A percentile compares a stretch with the other conserved stretches of the same genome.
These are phyloP conservation scores for Sonneratia caseolaris DNA, from an alignment of 345 rosid species.

Conservation along the genomic window DNA sequence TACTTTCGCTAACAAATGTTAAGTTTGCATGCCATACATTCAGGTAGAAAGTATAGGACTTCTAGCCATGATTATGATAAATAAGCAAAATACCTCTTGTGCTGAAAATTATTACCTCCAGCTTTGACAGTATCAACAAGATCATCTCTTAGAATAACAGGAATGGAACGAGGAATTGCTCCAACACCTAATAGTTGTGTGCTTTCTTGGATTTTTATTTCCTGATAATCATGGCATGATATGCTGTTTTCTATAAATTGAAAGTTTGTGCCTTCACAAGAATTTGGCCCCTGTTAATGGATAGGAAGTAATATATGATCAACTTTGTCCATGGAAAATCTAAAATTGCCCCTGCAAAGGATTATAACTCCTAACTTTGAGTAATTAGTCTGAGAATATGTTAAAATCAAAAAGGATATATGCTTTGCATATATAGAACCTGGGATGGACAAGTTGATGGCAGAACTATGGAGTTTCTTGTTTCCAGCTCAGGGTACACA, in stretches of 20 bases:
- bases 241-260: slow-evolving; percentile 55
- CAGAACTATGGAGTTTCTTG: slow-evolving; percentile 60
- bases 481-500: slow-evolving; percentile 80
- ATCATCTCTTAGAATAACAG: slow-evolving; percentile 70
- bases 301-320: slow-evolving; percentile 1
- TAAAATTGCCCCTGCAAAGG: not conserved
- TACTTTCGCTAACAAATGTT: not conserved
- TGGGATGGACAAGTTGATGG: slow-evolving; percentile 83
- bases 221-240: slow-evolving; percentile 81
- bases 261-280: slow-evolving; percentile 75
- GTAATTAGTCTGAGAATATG: not conserved
- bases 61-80: not conserved
- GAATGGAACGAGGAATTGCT: slow-evolving; percentile 85
- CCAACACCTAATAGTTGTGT: slow-evolving; percentile 89
- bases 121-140: slow-evolving; percentile 94
- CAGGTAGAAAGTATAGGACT: not conserved
- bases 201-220: slow-evolving; percentile 92
- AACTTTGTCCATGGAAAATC: not conserved
- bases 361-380: not conserved
- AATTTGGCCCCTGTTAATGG: slow-evolving; percentile 45
- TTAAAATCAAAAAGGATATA: not conserved
- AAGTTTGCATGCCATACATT: not conserved
- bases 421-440: slow-evolving; percentile 25
- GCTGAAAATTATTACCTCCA: slow-evolving; percentile 55
- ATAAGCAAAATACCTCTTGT: slow-evolving; percentile 4